Base-by-base conservation (phyloP, 1,284 basidiomycete species). In the Pseudomicrostroma phylloplanum region DNA sequence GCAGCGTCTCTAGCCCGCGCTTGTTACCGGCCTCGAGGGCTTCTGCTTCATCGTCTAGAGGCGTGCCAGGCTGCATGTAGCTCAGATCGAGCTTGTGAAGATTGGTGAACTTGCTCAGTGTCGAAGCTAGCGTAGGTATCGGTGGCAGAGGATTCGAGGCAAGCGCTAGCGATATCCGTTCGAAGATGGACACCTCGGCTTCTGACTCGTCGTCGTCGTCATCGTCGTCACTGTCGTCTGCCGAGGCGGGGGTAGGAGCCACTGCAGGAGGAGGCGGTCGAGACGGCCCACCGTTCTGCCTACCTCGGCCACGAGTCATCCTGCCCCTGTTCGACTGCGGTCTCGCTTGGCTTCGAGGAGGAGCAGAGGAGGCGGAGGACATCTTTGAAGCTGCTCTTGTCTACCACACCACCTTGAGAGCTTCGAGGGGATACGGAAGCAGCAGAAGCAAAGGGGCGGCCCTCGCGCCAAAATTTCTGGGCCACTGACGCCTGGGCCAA, bases 21-120 rank as follows among this genome's bases (percentile, higher is more conserved):
- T 13, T 25, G 26, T 21, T 23, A 25, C 21, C n/a, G 21, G 21
- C 51, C 26, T 54, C 51, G 13, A 15, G 13, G 21, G 19, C 51
- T 15, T 54, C 51, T 15, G 7, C 51, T 4, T 13, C 13, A 15
- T 25, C 51, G 13, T 54, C 51, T 2, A 13, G 21, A 13, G 51
- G 13, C 6, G n/a, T 15, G 2, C 51, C 25, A 1, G 71, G 53
- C 46, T 69, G 43, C 61, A 77, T 70, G 19, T 66, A 57, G 13
- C 69, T 70, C 3, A 78, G 55, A 26, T 78, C 74, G 53, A 78
- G 69, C 4, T 68, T 64, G 40, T 66, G 68, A 36, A 78, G 63
- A 41, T 67, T 57, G 9, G 30, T 58, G 56, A 78, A 78, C 41
- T 70, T 68, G 0, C 70, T 65, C 6, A 78, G 63, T 0, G 75